Conservation (phyloP, 176 grass and related monocot species). For the Puccinellia tenuiflora region DNA sequence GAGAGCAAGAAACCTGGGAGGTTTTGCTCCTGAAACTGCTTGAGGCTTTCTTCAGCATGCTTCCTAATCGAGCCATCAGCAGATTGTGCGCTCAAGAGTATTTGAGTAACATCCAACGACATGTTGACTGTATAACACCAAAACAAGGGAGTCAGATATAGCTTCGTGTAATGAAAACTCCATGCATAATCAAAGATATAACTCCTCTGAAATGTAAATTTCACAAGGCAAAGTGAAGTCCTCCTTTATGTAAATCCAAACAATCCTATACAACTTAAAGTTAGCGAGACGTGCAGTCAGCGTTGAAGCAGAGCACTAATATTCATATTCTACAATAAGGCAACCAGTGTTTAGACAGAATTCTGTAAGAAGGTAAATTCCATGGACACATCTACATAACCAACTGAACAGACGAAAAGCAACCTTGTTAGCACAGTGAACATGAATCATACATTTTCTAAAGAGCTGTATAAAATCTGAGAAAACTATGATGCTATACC, state of each 20-base stretch:
- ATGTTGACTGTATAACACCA: conserved; percentile 42
- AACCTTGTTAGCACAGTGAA: neutral
- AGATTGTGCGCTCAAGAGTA: conserved; percentile 76
- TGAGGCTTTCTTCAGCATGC: conserved; percentile 76
- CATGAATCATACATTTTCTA: neutral
- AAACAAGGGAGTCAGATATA: neutral
- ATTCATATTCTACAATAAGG: neutral
- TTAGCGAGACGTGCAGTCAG: neutral
- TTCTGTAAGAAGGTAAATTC: neutral
- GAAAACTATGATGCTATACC: neutral
- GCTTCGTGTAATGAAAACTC: neutral
- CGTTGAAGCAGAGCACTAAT: neutral
- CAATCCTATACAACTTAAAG: neutral
- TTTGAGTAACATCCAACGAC: conserved; percentile 75
- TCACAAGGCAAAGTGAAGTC: neutral
- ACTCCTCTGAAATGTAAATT: neutral
- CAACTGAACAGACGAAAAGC: neutral
- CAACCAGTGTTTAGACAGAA: neutral
- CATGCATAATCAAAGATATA: neutral
- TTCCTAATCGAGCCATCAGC: conserved; percentile 50
- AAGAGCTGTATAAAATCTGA: neutral
- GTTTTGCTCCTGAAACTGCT: conserved; percentile 87
- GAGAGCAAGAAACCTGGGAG: conserved; percentile 63
- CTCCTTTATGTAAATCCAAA: neutral
- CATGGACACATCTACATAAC: neutral